Conservation (phyloP, 1,284 basidiomycete genomes). For the Marasmius tenuissimus region DNA sequence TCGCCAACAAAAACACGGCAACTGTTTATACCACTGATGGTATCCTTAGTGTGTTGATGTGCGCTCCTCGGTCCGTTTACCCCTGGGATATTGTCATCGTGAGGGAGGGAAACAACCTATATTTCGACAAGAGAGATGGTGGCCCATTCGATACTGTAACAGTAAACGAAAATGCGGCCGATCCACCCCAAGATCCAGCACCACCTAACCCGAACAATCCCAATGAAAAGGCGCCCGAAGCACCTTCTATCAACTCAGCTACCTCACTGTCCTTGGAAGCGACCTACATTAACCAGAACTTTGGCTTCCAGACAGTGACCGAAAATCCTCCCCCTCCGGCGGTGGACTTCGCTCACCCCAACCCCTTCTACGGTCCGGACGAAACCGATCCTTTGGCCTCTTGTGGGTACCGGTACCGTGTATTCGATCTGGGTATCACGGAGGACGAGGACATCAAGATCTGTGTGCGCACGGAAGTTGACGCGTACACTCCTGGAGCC, state of each 20-base stretch:
- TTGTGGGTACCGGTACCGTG: constrained; percentile 94
- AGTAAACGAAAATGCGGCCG: constrained; percentile 97
- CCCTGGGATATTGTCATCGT: constrained; percentile 99
- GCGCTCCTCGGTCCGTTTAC: constrained; percentile 91
- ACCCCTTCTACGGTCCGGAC: constrained; percentile 95
- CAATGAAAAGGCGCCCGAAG: constrained; percentile 67
- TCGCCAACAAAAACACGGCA: constrained; percentile 77
- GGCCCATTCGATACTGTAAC: constrained; percentile 97
- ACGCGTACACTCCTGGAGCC: constrained; percentile 77
- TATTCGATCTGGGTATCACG: constrained; percentile 90
- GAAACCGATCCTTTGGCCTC: constrained; percentile 95
- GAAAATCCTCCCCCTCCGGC: constrained; percentile 65
- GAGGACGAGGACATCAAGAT: constrained; percentile 92
- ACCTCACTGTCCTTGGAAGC: constrained; percentile 95
- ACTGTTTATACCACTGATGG: constrained; percentile 94
- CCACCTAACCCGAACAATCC: constrained; percentile 78
- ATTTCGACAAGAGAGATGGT: constrained; percentile 98
- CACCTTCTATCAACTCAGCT: constrained; percentile 87
- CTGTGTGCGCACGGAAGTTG: constrained; percentile 95
- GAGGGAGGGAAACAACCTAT: constrained; percentile 90
- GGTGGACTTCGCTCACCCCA: constrained; percentile 79
- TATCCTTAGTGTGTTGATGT: constrained; percentile 97
- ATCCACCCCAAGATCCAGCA: constrained; percentile 88
- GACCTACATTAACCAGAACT: constrained; percentile 99
- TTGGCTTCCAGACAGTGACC: constrained; percentile 92